These are phyloP conservation scores for Chalciporus pseudorubinellus DNA, from an alignment of 768 basidiomycete species.

Conservation along the genomic window DNA sequence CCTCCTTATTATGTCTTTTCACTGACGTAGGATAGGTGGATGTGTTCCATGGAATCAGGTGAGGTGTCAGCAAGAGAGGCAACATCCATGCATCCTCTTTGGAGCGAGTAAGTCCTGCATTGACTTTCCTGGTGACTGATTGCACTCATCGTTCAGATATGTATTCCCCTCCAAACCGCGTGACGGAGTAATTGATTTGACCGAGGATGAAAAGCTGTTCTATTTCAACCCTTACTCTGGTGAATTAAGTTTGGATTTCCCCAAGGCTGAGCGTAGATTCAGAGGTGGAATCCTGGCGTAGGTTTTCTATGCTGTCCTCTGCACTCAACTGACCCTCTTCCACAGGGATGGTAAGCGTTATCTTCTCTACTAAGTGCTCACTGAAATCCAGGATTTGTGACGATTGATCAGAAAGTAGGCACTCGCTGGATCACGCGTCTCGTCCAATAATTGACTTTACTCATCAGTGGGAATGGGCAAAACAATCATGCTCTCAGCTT, in stretches of 20 bases:
- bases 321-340: conserved; percentile 7
- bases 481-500: conserved; percentile 88
- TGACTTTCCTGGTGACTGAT: not conserved
- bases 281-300: conserved; percentile 90
- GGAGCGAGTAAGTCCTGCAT: conserved; percentile 71
- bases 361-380: not conserved
- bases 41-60: conserved; percentile 83
- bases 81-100: conserved; percentile 85
- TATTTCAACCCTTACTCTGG: conserved; percentile 93
- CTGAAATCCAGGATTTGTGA: conserved; percentile 8
- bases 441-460: conserved; percentile 3
- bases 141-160: conserved; percentile 50
- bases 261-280: conserved; percentile 72
- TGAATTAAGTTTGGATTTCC: conserved; percentile 83
- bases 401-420: conserved; percentile 47
- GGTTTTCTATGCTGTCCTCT: conserved; percentile 29
- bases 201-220: conserved; percentile 73
- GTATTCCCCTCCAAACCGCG: conserved; percentile 61
- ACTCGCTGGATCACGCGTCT: conserved; percentile 2
- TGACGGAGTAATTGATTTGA: conserved; percentile 69
- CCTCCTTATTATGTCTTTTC: not conserved
- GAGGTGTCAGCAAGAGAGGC: conserved; percentile 65
- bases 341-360: conserved; percentile 35
- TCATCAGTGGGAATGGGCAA: conserved; percentile 90
- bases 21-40: conserved; percentile 62